Evolutionary conservation across 352 stramenopile genomes (phyloP).

Genomic region (Plasmopara halstedii): DNA sequence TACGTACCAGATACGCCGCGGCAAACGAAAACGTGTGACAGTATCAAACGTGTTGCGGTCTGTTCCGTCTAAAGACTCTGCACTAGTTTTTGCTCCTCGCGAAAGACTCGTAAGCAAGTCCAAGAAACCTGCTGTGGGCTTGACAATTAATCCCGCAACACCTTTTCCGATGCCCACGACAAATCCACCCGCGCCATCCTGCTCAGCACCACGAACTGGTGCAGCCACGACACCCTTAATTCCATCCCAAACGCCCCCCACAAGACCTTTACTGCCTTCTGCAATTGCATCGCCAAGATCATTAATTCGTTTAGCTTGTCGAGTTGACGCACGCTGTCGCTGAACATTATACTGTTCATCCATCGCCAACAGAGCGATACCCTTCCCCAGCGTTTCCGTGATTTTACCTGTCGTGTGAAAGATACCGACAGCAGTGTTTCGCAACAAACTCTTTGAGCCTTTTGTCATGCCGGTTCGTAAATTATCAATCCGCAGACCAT

Average conservation of each 20-base stretch:
- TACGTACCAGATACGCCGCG: constrained; percentile 60
- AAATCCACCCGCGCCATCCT: constrained; percentile 69
- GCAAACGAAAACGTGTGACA: constrained; percentile 59
- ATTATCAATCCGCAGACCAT: constrained; percentile 78
- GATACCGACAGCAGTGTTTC: constrained; percentile 82
- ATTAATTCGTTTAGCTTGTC: constrained; percentile 71
- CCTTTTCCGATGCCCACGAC: constrained; percentile 81
- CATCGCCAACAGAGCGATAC: constrained; percentile 78
- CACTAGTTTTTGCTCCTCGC: constrained; percentile 72
- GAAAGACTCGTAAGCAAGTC: constrained; percentile 79
- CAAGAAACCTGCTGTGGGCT: constrained; percentile 73
- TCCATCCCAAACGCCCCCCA: constrained; percentile 74
- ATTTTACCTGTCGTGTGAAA: constrained; percentile 89
- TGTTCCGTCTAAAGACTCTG: constrained; percentile 62
- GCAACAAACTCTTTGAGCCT: constrained; percentile 78
- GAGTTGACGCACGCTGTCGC: constrained; percentile 60
- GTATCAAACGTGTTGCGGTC: constrained; percentile 33
- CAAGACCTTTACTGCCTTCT: constrained; percentile 74
- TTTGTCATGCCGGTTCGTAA: constrained; percentile 84
- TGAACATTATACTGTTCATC: constrained; percentile 85
- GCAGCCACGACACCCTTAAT: constrained; percentile 75
- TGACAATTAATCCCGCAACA: constrained; percentile 74
- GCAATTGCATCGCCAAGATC: constrained; percentile 72
- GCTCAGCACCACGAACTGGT: constrained; percentile 67
- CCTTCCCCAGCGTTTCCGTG: constrained; percentile 83